Base-by-base conservation (phyloP, 306 rosid genomes). In the Ochetophila trinervis region DNA sequence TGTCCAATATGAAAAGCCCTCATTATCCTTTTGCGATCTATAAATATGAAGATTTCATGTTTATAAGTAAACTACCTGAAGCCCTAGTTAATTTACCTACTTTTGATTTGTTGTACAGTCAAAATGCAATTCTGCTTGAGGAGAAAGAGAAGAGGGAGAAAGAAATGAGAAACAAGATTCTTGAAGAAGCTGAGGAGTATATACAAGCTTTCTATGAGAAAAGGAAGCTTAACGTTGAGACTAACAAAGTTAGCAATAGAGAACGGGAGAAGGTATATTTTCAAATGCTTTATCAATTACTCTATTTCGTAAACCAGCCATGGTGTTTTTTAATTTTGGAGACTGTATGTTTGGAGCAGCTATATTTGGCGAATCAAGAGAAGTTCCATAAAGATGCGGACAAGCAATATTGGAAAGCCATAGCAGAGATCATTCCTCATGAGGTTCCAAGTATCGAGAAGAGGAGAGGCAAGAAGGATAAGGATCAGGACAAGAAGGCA, bases 371-470 rank as follows among this genome's bases (percentile, higher is more conserved):
- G 60, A 91, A 71, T 72, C 97, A 94, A 85, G 99, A 94, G 83
- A 90, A 88, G 75, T 94, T 94, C 81, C 99, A 94, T 82, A 90
- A 90, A 79, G 93, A 85, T 47, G 97, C 97, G 12, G 99, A 94
- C 91, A 90, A 94, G 78, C 86, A 85, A 67, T 90, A 91, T 73
- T 94, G 99, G 99, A 94, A 90, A 78, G 53, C 97, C 40, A 94
- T 94, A 53, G 96, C 96, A 6, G 99, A 94, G 77, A 84, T 94
- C 79, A 75, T 94, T 86, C 99, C 99, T 21, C 74, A 89, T 12
- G 99, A 94, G 84, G 94, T 94, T 77, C 86, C 97, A 62, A 88
- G 73, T 83, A 94, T 94, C 52, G 97, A 90, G 84, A 93, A 93
- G 80, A 87, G 52, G 81, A 81, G 97, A 80, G 87, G 97, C 76